Conservation (phyloP, 805 yeast species). For the Candida taoyuanica region DNA sequence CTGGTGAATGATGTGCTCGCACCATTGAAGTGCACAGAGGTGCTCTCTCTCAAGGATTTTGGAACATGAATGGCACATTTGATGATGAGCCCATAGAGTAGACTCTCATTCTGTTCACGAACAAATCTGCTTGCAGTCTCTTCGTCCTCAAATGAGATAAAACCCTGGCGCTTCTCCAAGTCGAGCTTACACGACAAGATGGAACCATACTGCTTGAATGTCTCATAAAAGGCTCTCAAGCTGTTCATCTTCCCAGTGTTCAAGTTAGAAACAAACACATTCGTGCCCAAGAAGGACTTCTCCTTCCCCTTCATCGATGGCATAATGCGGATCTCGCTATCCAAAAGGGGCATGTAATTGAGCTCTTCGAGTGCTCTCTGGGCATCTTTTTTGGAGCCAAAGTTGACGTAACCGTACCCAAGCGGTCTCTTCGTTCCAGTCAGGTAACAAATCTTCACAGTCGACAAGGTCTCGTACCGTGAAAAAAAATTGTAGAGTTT, state of each 20-base stretch:
- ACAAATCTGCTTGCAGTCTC: slow-evolving; percentile 34
- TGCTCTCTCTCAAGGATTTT: slow-evolving; percentile 12
- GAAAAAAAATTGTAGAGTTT: slow-evolving; percentile 41
- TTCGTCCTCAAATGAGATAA: slow-evolving; percentile 33
- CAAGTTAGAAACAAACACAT: slow-evolving; percentile 45
- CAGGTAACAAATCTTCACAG: slow-evolving; percentile 58
- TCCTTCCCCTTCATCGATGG: slow-evolving; percentile 47
- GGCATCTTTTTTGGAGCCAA: slow-evolving; percentile 46
- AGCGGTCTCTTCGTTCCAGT: slow-evolving; percentile 50
- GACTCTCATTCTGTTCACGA: slow-evolving; percentile 25
- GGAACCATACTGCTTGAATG: slow-evolving; percentile 44
- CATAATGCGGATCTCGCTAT: slow-evolving; percentile 50
- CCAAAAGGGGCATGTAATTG: slow-evolving; percentile 41
- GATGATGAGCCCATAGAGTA: slow-evolving; percentile 29
- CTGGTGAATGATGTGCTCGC: not conserved
- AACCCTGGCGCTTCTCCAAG: slow-evolving; percentile 35
- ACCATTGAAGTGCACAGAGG: not conserved
- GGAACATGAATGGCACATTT: slow-evolving; percentile 40
- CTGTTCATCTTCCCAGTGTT: slow-evolving; percentile 29
- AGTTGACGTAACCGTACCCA: slow-evolving; percentile 73
- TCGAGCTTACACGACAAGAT: slow-evolving; percentile 40
- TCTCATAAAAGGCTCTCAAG: slow-evolving; percentile 43
- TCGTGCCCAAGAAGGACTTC: slow-evolving; percentile 38
- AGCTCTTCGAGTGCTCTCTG: slow-evolving; percentile 50
- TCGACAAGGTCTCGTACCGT: slow-evolving; percentile 40